phyloP scores from a whole-genome alignment of 768 basidiomycete species.

The Rhodotorula graminis region DNA sequence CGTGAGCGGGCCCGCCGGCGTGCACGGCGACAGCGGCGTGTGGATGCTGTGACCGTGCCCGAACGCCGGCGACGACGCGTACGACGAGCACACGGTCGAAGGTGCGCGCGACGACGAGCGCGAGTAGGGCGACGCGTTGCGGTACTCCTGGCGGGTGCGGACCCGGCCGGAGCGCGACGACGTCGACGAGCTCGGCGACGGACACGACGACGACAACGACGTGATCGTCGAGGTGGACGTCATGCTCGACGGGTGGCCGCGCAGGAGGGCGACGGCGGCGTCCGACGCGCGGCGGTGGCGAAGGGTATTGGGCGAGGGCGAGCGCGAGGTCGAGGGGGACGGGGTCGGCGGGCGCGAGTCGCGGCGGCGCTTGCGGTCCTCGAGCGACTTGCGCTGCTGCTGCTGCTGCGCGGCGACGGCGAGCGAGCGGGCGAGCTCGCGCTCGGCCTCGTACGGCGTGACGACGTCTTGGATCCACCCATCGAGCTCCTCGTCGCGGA shows the following conservation, averaged over 20 bases:
- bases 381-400: slow-evolving; percentile 22
- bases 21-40: slow-evolving; percentile 27
- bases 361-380: slow-evolving; percentile 38
- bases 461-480: slow-evolving; percentile 31
- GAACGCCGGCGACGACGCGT: slow-evolving; percentile 22
- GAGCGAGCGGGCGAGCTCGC: slow-evolving; percentile 21
- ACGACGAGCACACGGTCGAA: slow-evolving; percentile 28
- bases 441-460: slow-evolving; percentile 33
- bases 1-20: slow-evolving; percentile 30
- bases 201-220: neutral
- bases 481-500: slow-evolving; percentile 41
- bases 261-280: slow-evolving; percentile 41
- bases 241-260: slow-evolving; percentile 7
- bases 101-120: slow-evolving; percentile 29
- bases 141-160: slow-evolving; percentile 7
- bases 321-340: slow-evolving; percentile 32
- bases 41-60: slow-evolving; percentile 18
- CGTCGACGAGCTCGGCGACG: neutral
- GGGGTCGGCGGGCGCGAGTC: slow-evolving; percentile 20
- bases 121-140: slow-evolving; percentile 23
- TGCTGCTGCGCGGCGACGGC: slow-evolving; percentile 13
- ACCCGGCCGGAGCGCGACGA: slow-evolving; percentile 13
- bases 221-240: neutral
- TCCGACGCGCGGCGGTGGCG: slow-evolving; percentile 41
- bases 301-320: slow-evolving; percentile 32